Base-by-base conservation (phyloP, 164 flowering plant species). In the Berberis vulgaris region DNA sequence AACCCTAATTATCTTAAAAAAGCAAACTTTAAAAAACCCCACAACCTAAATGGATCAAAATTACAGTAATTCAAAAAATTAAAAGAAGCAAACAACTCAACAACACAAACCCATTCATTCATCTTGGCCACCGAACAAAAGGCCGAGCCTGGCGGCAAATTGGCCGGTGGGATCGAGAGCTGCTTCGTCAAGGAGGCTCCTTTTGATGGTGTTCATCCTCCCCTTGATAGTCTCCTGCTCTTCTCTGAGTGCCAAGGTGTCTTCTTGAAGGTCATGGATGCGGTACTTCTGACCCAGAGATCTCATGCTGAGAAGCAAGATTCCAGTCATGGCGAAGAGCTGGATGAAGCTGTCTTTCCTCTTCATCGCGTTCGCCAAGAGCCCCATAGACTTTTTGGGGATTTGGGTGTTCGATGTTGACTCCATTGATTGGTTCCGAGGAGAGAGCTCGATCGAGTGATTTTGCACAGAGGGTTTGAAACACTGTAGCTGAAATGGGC, bases 281-380 rank as follows among this genome's bases (percentile, higher is more conserved):
- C 84, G 90, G 73, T 93, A 83, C 83, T 90, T 90, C 62, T 93
- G 97, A 13, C 91, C 89, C 41, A 88, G 57, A 5, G 96, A 93
- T 73, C 89, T 66, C 74, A 81, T 45, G 79, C 97, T 86, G 43
- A 88, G 72, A 5, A 92, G 74, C 4, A 92, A 46, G 43, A 89
- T 74, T 9, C 97, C 98, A 1, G 88, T 74, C 96, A 92, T 84
- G 12, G 81, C 82, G 70, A 83, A 76, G 69, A 88, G 69, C 63
- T 89, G 97, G 6, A 88, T 65, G 81, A 86, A 89, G 76, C 85
- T 84, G 69, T 86, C 74, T 60, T 83, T 89, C 26, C 76, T 67
- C 65, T 84, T 88, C 71, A 66, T 66, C 2, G 81, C 93, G 67
- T 83, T 84, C 0, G 76, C 82, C 0, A 82, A 0, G 2, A 91